Evolutionary conservation across 441 rosid genomes (phyloP).

Genomic region (Corymbia citriodora): DNA sequence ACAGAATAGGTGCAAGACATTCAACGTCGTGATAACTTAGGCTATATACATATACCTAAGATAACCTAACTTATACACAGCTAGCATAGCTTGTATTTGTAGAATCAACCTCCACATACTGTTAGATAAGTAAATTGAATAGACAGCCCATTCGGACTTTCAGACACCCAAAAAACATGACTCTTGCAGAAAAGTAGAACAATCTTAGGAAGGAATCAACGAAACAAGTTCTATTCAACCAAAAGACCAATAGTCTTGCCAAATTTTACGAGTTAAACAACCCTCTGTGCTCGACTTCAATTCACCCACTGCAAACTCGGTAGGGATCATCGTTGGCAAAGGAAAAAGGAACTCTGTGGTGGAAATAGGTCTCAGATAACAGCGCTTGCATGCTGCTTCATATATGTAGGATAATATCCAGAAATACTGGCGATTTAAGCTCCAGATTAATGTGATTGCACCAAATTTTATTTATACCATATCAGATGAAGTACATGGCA

Average conservation of each 20-base stretch:
- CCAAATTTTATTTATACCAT: not conserved
- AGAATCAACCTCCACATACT: not conserved
- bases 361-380: not conserved
- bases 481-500: not conserved
- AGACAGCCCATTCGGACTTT: not conserved
- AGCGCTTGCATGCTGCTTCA: not conserved
- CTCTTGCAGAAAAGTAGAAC: not conserved
- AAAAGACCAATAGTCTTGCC: not conserved
- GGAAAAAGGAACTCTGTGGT: not conserved
- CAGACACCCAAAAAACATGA: not conserved
- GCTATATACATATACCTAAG: not conserved
- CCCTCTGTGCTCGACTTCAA: not conserved
- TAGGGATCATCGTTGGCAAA: not conserved
- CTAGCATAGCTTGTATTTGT: not conserved
- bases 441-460: not conserved
- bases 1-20: not conserved
- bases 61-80: not conserved
- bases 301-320: not conserved
- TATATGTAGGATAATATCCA: not conserved
- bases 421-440: not conserved
- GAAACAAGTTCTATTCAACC: not conserved
- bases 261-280: not conserved
- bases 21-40: not conserved
- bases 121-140: not conserved
- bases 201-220: not conserved